Evolutionary conservation across 1,284 basidiomycete species (phyloP), one percentile per base, ranked within the genome.

Genomic region (Filobasidium uniguttulatum): DNA sequence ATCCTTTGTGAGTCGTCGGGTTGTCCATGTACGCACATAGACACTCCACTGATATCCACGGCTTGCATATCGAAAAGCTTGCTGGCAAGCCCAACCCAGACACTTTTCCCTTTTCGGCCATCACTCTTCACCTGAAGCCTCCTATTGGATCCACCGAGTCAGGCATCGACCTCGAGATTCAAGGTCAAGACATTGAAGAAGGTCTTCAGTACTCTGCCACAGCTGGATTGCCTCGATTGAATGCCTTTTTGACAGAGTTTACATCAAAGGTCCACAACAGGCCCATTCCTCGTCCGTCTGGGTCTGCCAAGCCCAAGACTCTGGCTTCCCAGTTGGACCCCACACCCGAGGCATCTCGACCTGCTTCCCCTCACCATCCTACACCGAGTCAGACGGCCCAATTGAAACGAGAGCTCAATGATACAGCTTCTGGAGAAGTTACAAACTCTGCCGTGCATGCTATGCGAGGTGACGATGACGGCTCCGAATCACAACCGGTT

Each of bases 31-130:
- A 23, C 29, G 20, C 40, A 34, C 52, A 49, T 9, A 10, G 12
- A 14, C 9, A 9, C 26, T 20, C 14, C 25, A 9, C 12, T 35
- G 25, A 6, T 14, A 19, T 15, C 5, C 14, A 8, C 10, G 23
- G 8, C 44, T 10, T 33, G 14, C 25, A 20, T 17, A 9, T n/a
- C 12, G 26, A 5, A 20, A n/a, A 52, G 55, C 62, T 72, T 20
- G 75, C 75, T 9, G 76, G 76, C 30, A 73, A 73, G 69, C 93
- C 93, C 23, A 93, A 93, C 63, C 77, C 82, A n/a, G 71, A 75
- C 3, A 85, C 86, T 15, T 97, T 96, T 71, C 91, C 91, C 1
- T 83, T 97, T 66, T 79, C 80, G 6, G 79, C 79, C 1, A 69
- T 94, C 56, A 77, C 75, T 26, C 61, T 76, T 52, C 69, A 68